Evolutionary conservation across 495 filamentous ascomycete genomes (phyloP), one percentile per base, ranked within the genome.

Genomic region (Penicillium goetzii): DNA sequence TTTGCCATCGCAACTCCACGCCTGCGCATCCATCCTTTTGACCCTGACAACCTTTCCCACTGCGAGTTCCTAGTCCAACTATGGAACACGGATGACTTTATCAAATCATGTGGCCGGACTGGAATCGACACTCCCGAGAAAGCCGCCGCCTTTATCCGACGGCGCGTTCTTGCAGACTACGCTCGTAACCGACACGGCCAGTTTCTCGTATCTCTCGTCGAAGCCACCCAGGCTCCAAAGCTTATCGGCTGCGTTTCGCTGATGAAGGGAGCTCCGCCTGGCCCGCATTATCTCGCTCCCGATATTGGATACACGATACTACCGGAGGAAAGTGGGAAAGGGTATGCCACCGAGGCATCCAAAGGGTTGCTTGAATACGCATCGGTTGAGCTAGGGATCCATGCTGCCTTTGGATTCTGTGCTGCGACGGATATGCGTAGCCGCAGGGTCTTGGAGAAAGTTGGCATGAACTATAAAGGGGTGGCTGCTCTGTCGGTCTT

Each of bases 291-390:
- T 51, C 14, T 52, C 0, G 66, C 60, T 12, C 77, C 78, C 0
- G 78, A 80, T 55, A 26, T 81, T 1, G 75, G 78, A 4, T 81
- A 70, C 57, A 67, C 68, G 3, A 68, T 79, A 14, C 33, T 80
- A 25, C 68, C 71, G 0, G 64, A 66, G 52, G 58, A 78, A 10
- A 70, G 66, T 62, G 66, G 74, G 3, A 77, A 73, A 60, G 78
- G 78, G 3, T 80, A 78, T 63, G 71, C 76, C 8, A 72, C 74
- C 19, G 78, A 81, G 62, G 78, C 75, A 0, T 67, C 63, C 25
- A 66, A 60, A 14, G 74, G 41, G 9, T 3, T 79, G 8, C 40
- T 81, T 19, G 67, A 72, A 6, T 80, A 69, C 41, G 66, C 70
- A 3, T 64, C 54, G 26, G 33, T 17, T 21, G 66, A 68, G 9